Base-by-base conservation (phyloP, 805 yeast species). In the Wickerhamiella siamensis region DNA sequence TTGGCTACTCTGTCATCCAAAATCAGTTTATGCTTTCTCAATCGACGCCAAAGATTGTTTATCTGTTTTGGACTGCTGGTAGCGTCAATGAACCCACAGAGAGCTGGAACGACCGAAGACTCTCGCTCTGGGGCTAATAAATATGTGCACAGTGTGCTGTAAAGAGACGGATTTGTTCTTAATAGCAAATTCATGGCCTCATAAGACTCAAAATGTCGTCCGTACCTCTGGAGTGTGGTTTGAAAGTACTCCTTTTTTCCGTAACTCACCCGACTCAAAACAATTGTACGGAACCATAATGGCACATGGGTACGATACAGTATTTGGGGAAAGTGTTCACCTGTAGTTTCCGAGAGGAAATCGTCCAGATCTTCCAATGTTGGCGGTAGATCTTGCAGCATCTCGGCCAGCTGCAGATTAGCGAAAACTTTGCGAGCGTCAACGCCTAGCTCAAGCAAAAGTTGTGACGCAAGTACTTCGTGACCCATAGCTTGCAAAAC, bases 401-500 rank as follows among this genome's bases (percentile, higher is more conserved):
- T 21, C 2, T 20, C 21, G 19, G 34, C 26, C 3, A 42, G 36
- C 20, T 29, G 22, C n/a, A 40, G 26, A 15, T 40, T 39, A 3
- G 18, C 12, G 2, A 17, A 14, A 17, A 34, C 24, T 3, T 16
- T 15, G 4, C 33, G 24, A 5, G 18, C 20, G 14, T 31, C 36
- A 2, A 32, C 34, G 3, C 16, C 36, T 22, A 46, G 27, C 24
- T 42, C 52, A 9, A 35, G 41, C 14, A 50, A 35, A 5, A 50
- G 32, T 33, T 52, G 56, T 3, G 29, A 24, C 4, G 52, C 53
- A 10, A 54, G 45, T 9, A 47, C 44, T 12, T 33, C 42, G 10
- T 49, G 48, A 8, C 44, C 51, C 16, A 36, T 14, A 4, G 36
- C 15, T n/a, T 39, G 27, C 26, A 52, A 36, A 12, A 40, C 47